Conservation (phyloP, 208 protist species). For the Wallacemonas sp. region DNA sequence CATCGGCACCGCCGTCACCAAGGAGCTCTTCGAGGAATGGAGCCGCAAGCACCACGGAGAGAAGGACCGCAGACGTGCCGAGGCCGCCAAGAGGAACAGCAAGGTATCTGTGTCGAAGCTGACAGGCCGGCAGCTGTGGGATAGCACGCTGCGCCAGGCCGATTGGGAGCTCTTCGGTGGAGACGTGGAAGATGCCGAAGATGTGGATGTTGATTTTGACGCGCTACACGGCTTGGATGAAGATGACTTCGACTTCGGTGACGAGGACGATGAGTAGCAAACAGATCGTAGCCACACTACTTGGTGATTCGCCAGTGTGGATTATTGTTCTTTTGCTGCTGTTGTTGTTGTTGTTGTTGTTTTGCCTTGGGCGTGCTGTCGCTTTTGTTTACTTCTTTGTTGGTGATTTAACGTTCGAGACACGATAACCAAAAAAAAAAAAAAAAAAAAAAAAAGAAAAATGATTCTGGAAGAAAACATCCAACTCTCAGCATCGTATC, state of each 20-base stretch:
- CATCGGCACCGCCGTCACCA: constrained; percentile 78
- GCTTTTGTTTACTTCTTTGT: too few relatives aligned
- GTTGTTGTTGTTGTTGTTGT: constrained; percentile 16
- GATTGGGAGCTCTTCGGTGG: constrained; percentile 83
- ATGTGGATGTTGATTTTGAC: constrained; percentile 75
- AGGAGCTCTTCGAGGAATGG: constrained; percentile 84
- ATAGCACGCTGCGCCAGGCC: constrained; percentile 61
- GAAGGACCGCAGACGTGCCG: constrained; percentile 41
- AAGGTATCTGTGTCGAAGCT: constrained; percentile 61
- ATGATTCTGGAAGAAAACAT: neutral
- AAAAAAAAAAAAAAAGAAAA: constrained; percentile 1
- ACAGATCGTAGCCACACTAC: too few relatives aligned
- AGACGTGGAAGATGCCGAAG: constrained; percentile 48
- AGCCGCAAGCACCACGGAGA: constrained; percentile 57
- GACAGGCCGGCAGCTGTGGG: constrained; percentile 86
- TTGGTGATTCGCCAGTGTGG: too few relatives aligned
- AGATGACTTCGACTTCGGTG: constrained; percentile 74
- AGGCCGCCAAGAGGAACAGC: constrained; percentile 40
- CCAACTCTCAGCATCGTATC: too few relatives aligned
- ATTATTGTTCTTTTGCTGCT: neutral
- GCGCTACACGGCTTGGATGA: constrained; percentile 40
- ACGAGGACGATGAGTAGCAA: constrained; percentile 24
- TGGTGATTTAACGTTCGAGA: too few relatives aligned
- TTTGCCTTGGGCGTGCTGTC: too few relatives aligned
- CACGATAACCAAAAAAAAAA: constrained; percentile 6